Conservation (phyloP, 345 rosid species). For the Eucalyptus dawsonii region DNA sequence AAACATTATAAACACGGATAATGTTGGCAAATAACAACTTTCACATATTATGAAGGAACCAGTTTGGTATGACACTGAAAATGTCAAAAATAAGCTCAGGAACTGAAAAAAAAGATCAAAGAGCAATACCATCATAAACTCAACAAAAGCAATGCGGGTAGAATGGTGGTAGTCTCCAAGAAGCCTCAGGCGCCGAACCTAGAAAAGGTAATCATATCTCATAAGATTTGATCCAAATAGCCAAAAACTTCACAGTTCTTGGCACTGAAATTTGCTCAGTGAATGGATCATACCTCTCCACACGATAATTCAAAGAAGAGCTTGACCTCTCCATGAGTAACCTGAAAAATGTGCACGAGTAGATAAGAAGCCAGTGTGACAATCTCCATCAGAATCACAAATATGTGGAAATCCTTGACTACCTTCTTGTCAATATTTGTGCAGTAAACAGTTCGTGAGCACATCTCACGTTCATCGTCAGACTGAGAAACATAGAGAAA, state of each 20-base stretch:
- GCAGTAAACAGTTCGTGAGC: slow-evolving; percentile 89
- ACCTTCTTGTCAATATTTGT: slow-evolving; percentile 98
- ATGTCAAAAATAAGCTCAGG: neutral
- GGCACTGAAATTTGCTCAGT: neutral
- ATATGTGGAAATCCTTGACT: neutral
- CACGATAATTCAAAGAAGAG: slow-evolving; percentile 78
- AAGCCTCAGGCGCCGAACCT: slow-evolving; percentile 91
- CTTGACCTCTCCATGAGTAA: slow-evolving; percentile 71
- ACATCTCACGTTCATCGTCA: slow-evolving; percentile 96
- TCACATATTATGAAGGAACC: neutral
- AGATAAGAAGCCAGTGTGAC: neutral
- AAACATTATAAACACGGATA: neutral
- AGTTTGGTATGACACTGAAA: neutral
- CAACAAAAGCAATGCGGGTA: slow-evolving; percentile 93
- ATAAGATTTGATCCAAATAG: neutral
- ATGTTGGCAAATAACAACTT: neutral
- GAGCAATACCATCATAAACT: slow-evolving; percentile 54
- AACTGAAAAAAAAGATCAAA: neutral
- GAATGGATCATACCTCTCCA: slow-evolving; percentile 58
- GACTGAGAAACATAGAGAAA: slow-evolving; percentile 32
- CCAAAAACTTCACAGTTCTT: neutral
- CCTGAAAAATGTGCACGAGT: slow-evolving; percentile 23
- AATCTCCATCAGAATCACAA: neutral
- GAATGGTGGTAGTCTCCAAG: slow-evolving; percentile 90
- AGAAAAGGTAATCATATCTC: neutral